Evolutionary conservation across 108 stramenopile genomes (phyloP).

Genomic region (Discostella pseudostelligera): DNA sequence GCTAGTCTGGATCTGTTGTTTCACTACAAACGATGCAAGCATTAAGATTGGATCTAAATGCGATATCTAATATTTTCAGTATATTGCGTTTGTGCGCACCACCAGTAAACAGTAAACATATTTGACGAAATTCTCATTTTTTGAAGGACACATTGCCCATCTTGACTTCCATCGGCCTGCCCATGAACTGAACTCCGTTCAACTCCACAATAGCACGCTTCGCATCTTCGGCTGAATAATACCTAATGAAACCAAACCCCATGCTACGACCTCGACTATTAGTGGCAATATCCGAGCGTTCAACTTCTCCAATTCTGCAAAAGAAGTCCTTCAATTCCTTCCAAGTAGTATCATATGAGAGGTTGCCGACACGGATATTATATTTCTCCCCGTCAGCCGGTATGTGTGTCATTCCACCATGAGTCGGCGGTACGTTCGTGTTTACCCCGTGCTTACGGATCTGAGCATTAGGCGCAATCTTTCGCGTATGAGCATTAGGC

Average conservation of each 20-base stretch:
- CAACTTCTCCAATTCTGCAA: conserved; percentile 66
- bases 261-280: conserved; percentile 60
- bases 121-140: too few species aligned
- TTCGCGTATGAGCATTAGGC: too few species aligned
- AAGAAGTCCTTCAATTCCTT: conserved; percentile 89
- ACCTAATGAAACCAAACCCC: conserved; percentile 89
- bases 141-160: too few species aligned
- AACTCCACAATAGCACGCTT: conserved; percentile 68
- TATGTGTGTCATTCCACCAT: not conserved
- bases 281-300: conserved; percentile 64
- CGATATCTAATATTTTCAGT: too few species aligned
- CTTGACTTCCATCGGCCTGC: conserved; percentile 69
- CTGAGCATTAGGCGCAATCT: too few species aligned
- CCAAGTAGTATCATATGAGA: conserved; percentile 76
- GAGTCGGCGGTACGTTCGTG: too few species aligned
- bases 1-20: too few species aligned
- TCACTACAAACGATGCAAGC: too few species aligned
- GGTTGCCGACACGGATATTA: conserved; percentile 82
- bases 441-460: too few species aligned
- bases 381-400: conserved; percentile 34
- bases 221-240: conserved; percentile 75
- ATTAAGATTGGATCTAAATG: too few species aligned
- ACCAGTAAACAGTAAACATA: too few species aligned
- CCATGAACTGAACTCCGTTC: conserved; percentile 77
- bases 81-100: too few species aligned